A percentile compares a stretch with the other conserved stretches of the same genome.
Conservation (phyloP, 208 protist species). For the Perkinsela sp. region DNA sequence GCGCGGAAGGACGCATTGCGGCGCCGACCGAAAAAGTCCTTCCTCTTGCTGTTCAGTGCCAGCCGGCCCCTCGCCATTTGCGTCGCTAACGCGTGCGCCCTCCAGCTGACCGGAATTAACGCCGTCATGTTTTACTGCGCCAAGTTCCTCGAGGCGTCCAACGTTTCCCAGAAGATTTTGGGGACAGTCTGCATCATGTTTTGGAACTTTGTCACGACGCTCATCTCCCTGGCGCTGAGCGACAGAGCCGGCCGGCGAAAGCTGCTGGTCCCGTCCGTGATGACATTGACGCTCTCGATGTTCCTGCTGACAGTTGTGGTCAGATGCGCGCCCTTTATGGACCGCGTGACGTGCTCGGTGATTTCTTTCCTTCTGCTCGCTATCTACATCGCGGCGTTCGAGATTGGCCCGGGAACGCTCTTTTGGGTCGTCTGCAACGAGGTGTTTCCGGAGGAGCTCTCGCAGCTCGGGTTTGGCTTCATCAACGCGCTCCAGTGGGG, state of each 20-base stretch:
- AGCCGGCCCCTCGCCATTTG: constrained; percentile 13
- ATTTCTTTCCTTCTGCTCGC: neutral
- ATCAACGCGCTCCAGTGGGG: constrained; percentile 31
- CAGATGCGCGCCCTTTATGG: neutral
- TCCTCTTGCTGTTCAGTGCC: constrained; percentile 9
- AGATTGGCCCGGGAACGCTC: constrained; percentile 32
- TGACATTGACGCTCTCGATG: neutral
- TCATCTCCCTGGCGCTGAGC: constrained; percentile 23
- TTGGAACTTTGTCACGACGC: constrained; percentile 53
- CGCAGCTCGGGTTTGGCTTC: constrained; percentile 21
- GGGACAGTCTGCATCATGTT: constrained; percentile 48
- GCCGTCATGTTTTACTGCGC: constrained; percentile 48
- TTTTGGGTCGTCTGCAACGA: constrained; percentile 46
- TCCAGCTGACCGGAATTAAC: constrained; percentile 53
- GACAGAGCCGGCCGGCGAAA: neutral
- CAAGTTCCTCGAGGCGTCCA: constrained; percentile 25
- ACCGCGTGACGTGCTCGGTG: neutral
- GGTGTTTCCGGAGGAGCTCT: constrained; percentile 41
- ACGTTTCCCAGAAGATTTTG: constrained; percentile 21
- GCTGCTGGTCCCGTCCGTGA: neutral
- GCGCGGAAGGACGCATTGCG: constrained; percentile 1
- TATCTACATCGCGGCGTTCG: constrained; percentile 10
- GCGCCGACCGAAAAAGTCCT: constrained; percentile 1
- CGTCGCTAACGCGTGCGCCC: constrained; percentile 15
- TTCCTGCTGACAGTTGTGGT: neutral